Evolutionary conservation across 1,284 basidiomycete species (phyloP).

Genomic region (Leccinum fuscescens): DNA sequence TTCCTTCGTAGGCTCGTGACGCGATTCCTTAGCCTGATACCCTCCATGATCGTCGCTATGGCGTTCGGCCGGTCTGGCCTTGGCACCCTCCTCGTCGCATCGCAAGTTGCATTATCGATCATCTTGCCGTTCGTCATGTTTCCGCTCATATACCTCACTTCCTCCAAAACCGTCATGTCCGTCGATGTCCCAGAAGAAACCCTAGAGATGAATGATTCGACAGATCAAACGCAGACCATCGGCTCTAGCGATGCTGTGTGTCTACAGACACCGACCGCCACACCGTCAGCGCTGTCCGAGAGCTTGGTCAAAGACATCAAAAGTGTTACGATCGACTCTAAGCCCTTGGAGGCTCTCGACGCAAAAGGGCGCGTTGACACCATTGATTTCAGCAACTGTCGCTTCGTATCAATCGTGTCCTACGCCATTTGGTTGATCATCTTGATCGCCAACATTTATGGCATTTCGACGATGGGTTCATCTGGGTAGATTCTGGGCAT

Average conservation of each 20-base stretch:
- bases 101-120: slow-evolving; percentile 75
- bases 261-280: not conserved
- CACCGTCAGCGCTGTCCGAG: not conserved
- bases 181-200: slow-evolving; percentile 27
- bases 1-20: slow-evolving; percentile 73
- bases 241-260: not conserved
- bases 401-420: slow-evolving; percentile 46
- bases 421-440: slow-evolving; percentile 58
- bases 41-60: slow-evolving; percentile 67
- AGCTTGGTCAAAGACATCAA: not conserved
- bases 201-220: not conserved
- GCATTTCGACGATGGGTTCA: slow-evolving; percentile 45
- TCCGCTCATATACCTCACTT: slow-evolving; percentile 65
- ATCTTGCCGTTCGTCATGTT: slow-evolving; percentile 77
- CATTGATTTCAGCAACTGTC: slow-evolving; percentile 50
- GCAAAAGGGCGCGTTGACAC: slow-evolving; percentile 7
- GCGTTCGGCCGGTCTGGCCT: slow-evolving; percentile 67
- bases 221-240: not conserved
- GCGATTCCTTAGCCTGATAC: slow-evolving; percentile 71
- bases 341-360: not conserved
- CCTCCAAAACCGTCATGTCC: slow-evolving; percentile 57
- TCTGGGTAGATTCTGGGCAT: not conserved
- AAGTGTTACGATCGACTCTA: not conserved
- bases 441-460: slow-evolving; percentile 62
- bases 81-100: slow-evolving; percentile 72